Conservation (phyloP, 2,329 filamentous ascomycete species). For the Gaeumannomyces sp. region DNA sequence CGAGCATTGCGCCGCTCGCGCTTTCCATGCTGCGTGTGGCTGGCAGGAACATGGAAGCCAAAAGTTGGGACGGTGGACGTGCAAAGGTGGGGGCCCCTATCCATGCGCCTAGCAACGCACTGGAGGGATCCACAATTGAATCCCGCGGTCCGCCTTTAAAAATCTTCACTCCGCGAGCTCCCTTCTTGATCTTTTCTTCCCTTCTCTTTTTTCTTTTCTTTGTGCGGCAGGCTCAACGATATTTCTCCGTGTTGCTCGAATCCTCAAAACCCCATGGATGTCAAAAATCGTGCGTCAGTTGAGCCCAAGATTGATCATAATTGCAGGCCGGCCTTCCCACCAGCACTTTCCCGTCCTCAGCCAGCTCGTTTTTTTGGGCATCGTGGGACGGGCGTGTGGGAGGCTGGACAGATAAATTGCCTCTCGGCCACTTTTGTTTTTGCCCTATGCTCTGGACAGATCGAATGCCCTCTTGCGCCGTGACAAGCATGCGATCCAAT, state of each 20-base stretch:
- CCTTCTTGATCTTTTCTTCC: no score
- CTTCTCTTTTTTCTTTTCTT: conserved; percentile 37
- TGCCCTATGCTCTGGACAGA: not conserved
- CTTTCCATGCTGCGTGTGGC: not conserved
- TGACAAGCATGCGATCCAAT: no score
- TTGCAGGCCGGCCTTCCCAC: conserved; percentile 60
- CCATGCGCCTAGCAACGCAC: not conserved
- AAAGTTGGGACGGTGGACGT: not conserved
- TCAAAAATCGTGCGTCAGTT: conserved; percentile 58
- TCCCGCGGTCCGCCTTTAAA: no score
- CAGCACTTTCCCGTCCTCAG: conserved; percentile 9
- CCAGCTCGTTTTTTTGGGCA: conserved; percentile 28
- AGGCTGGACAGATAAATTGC: conserved; percentile 35
- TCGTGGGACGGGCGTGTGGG: conserved; percentile 26
- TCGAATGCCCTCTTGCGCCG: no score
- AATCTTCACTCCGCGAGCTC: no score
- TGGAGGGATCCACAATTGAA: no score
- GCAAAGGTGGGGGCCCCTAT: not conserved
- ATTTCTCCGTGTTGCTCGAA: conserved; percentile 76
- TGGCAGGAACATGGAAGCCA: not conserved
- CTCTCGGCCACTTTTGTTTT: conserved; percentile 8
- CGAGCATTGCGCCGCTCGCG: no score
- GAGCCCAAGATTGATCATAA: conserved; percentile 71
- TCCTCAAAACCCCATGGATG: conserved; percentile 50
- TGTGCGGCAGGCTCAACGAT: conserved; percentile 69